These are phyloP conservation scores for Fusarium decemcellulare DNA, from an alignment of 2,329 filamentous ascomycete genomes.

Conservation along the genomic window DNA sequence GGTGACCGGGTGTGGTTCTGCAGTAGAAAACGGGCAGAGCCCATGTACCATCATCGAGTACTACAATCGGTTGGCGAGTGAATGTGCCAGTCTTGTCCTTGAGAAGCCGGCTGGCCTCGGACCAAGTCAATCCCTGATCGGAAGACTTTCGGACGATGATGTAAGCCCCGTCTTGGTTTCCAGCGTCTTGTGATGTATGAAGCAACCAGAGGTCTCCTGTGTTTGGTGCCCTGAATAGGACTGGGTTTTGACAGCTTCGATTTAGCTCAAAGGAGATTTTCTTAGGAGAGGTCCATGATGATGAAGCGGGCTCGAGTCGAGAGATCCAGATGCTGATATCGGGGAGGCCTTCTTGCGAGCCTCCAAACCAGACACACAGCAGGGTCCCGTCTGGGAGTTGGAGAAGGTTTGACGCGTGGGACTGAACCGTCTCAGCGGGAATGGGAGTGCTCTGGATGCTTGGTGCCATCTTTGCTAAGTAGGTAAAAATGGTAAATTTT, in stretches of 20 bases:
- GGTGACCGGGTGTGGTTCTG: conserved; percentile 54
- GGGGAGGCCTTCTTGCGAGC: conserved; percentile 59
- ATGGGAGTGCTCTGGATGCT: conserved; percentile 42
- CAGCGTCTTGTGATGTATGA: conserved; percentile 60
- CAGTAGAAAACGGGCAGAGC: conserved; percentile 60
- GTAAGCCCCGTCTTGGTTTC: conserved; percentile 59
- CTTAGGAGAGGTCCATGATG: conserved; percentile 50
- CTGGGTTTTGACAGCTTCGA: conserved; percentile 61
- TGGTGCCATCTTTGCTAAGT: conserved; percentile 10
- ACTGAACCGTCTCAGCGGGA: conserved; percentile 58
- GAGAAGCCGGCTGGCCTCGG: conserved; percentile 50
- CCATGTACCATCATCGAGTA: conserved; percentile 56
- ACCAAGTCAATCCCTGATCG: conserved; percentile 56
- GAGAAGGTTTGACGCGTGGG: conserved; percentile 61
- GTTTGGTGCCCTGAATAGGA: conserved; percentile 55
- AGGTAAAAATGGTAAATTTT: too few species aligned
- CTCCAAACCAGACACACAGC: conserved; percentile 61
- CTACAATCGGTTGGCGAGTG: conserved; percentile 57
- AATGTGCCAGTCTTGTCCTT: conserved; percentile 54
- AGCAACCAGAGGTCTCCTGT: conserved; percentile 57
- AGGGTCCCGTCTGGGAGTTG: conserved; percentile 56
- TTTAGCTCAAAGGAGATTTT: conserved; percentile 56
- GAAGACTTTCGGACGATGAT: conserved; percentile 54
- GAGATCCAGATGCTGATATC: conserved; percentile 61
- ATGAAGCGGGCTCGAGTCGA: conserved; percentile 48